Evolutionary conservation across 768 basidiomycete genomes (phyloP).

Genomic region (Rhodotorula paludigena): DNA sequence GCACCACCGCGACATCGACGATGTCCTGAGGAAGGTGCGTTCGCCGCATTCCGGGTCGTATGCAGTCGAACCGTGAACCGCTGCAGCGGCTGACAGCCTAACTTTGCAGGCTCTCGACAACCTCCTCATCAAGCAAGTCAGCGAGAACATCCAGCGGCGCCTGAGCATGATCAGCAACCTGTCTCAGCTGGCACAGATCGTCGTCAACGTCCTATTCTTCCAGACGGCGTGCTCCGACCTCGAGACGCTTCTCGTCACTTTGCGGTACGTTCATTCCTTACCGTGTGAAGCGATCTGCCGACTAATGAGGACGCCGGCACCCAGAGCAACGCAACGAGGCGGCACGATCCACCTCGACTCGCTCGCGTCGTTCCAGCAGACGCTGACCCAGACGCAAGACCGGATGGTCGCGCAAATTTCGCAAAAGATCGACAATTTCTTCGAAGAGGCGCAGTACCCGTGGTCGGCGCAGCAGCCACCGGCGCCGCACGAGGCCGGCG

Average conservation of each 20-base stretch:
- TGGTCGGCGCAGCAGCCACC: conserved; percentile 64
- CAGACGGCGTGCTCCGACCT: conserved; percentile 76
- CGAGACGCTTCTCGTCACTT: conserved; percentile 72
- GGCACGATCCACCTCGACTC: conserved; percentile 55
- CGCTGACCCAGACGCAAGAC: conserved; percentile 63
- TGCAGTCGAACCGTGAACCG: no score
- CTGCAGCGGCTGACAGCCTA: no score
- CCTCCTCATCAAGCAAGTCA: conserved; percentile 68
- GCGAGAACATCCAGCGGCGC: conserved; percentile 68
- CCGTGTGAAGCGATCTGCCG: not conserved
- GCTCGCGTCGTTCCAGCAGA: conserved; percentile 60
- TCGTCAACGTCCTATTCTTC: conserved; percentile 89
- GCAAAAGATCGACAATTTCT: conserved; percentile 90
- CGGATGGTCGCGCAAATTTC: conserved; percentile 78
- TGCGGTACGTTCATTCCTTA: conserved; percentile 52
- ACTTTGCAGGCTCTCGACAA: conserved; percentile 70
- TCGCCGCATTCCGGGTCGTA: conserved; percentile 11
- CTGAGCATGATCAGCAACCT: conserved; percentile 69
- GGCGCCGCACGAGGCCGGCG: conserved; percentile 46
- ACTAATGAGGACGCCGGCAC: not conserved
- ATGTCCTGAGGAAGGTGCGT: conserved; percentile 74
- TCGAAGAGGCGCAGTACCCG: conserved; percentile 89
- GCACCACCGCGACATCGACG: conserved; percentile 85
- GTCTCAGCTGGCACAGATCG: conserved; percentile 85
- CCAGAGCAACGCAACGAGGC: conserved; percentile 74